phyloP scores from a whole-genome alignment of 2,329 filamentous ascomycete genomes.

The Talaromyces sp. region DNA sequence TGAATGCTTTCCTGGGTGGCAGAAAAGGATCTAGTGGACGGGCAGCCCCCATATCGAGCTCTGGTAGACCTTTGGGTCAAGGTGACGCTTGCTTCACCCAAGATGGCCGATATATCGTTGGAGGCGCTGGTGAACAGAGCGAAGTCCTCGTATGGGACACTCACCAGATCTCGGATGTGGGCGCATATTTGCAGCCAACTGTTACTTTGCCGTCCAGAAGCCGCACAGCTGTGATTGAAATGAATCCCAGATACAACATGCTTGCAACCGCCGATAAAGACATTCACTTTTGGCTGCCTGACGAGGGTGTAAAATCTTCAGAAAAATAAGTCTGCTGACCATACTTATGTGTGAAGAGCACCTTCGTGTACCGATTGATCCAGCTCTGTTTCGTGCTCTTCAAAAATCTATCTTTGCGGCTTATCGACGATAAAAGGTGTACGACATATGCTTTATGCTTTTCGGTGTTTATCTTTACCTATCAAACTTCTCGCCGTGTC shows the following conservation, averaged over 20 bases:
- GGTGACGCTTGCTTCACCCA: constrained; percentile 84
- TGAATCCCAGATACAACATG: constrained; percentile 89
- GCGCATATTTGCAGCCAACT: constrained; percentile 45
- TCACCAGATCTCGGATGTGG: constrained; percentile 48
- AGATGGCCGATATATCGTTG: constrained; percentile 82
- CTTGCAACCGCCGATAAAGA: constrained; percentile 86
- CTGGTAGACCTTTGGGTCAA: constrained; percentile 48
- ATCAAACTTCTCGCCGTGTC: constrained; percentile 60
- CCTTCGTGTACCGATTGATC: not conserved
- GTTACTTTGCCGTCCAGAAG: constrained; percentile 41
- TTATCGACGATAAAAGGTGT: not conserved
- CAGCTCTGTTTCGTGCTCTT: not conserved
- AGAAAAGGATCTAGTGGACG: constrained; percentile 44
- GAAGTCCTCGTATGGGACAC: constrained; percentile 87
- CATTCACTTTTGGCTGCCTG: constrained; percentile 70
- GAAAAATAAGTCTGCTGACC: constrained; percentile 22
- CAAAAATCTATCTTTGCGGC: not conserved
- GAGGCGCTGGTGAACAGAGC: constrained; percentile 62
- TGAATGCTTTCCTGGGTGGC: constrained; percentile 65
- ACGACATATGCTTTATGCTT: constrained; percentile 15
- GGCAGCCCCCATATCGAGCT: constrained; percentile 45
- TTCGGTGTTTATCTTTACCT: constrained; percentile 55
- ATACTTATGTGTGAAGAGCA: not conserved
- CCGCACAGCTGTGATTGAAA: constrained; percentile 69
- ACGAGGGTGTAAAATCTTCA: constrained; percentile 41